Evolutionary conservation across 306 rosid species (phyloP).

Genomic region (Cucumis sativus): DNA sequence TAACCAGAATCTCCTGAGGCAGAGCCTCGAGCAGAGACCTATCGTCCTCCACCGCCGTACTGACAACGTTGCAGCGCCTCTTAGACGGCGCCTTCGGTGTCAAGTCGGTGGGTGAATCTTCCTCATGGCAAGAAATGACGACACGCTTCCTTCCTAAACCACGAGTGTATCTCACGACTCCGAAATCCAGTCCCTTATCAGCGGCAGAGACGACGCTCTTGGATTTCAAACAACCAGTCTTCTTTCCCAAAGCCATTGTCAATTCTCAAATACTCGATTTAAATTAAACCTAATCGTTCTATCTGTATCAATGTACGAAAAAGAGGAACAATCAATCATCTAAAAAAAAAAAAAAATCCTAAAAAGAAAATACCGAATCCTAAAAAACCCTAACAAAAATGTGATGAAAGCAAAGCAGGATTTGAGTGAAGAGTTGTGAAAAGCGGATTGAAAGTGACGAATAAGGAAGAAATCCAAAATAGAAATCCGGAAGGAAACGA

Average conservation of each 20-base stretch:
- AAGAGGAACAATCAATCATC: neutral
- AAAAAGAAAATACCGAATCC: neutral
- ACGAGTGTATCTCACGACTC: conserved; percentile 28
- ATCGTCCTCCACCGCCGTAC: neutral
- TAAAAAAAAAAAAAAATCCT: neutral
- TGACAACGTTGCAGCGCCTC: conserved; percentile 25
- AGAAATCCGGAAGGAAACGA: neutral
- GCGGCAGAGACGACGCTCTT: conserved; percentile 11
- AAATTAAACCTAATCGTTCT: neutral
- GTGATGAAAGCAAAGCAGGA: neutral
- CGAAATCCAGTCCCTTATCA: conserved; percentile 17
- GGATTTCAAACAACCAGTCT: conserved; percentile 10
- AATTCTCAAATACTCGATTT: neutral
- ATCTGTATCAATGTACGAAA: neutral
- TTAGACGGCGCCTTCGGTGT: conserved; percentile 41
- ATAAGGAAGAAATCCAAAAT: neutral
- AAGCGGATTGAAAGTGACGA: neutral
- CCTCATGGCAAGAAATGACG: conserved; percentile 20
- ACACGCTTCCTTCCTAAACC: conserved; percentile 49
- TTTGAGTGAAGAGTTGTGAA: neutral
- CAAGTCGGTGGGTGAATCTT: conserved; percentile 6
- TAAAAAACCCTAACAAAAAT: neutral
- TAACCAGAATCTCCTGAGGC: conserved; percentile 68
- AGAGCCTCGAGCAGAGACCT: conserved; percentile 40
- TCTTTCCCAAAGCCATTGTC: conserved; percentile 40